phyloP scores from a whole-genome alignment of 495 filamentous ascomycete species.

The Delitschia confertaspora region DNA sequence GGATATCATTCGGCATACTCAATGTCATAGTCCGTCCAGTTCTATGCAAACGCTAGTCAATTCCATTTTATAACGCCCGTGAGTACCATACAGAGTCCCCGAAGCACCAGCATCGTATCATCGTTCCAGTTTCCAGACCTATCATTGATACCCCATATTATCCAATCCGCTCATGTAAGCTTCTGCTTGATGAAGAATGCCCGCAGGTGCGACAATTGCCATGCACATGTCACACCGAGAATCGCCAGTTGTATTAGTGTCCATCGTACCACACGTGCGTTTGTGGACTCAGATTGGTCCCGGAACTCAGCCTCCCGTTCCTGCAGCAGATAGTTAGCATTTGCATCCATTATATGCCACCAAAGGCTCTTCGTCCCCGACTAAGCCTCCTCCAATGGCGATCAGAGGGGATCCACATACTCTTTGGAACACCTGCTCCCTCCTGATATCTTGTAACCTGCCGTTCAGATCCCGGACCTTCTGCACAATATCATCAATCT shows the following conservation, averaged over 20 bases:
- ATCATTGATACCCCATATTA: not conserved
- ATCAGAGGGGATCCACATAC: conserved; percentile 45
- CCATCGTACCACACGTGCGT: conserved; percentile 89
- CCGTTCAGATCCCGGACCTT: conserved; percentile 85
- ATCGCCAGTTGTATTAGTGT: conserved; percentile 81
- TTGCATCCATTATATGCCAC: conserved; percentile 5
- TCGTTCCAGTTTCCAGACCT: not conserved
- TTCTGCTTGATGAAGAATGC: conserved; percentile 99
- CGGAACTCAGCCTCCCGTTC: conserved; percentile 97
- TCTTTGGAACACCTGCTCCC: conserved; percentile 94
- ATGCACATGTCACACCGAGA: conserved; percentile 86
- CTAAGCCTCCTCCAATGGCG: not conserved
- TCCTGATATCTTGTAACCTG: conserved; percentile 75
- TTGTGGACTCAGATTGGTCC: conserved; percentile 91
- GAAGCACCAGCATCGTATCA: not conserved
- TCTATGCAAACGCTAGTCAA: conserved; percentile 8
- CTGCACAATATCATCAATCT: conserved; percentile 83
- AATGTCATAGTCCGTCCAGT: too few species aligned
- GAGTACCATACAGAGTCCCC: conserved; percentile 5
- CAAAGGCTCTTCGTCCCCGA: too few species aligned
- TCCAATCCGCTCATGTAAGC: conserved; percentile 52
- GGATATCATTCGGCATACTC: too few species aligned
- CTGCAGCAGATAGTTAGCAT: conserved; percentile 39
- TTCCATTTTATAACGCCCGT: conserved; percentile 4
- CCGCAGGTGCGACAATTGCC: conserved; percentile 90